Base-by-base conservation (phyloP, 768 basidiomycete genomes). In the Tephrocybe rancida region DNA sequence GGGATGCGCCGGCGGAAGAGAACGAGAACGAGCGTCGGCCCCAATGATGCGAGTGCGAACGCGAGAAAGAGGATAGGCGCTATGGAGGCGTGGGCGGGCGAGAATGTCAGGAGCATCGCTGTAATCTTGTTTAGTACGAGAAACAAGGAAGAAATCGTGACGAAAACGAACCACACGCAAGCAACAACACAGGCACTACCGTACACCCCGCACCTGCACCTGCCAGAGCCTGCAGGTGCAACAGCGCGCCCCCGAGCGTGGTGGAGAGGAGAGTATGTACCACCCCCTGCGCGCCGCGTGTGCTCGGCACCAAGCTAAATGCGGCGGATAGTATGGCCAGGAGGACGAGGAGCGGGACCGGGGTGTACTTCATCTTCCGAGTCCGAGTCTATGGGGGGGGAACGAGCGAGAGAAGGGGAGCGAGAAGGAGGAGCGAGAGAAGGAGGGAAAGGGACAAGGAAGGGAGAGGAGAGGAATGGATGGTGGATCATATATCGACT, bases 101-200 rank as follows among this genome's bases (percentile, higher is more conserved):
- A 39, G 30, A 59, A 49, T 5, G 58, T 45, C 22, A 59, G 48
- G 22, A 59, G n/a, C 30, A 54, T 59, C 39, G 58, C 57, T 58
- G 27, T 18, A 30, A 10, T 7, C 19, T 19, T 37, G 21, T 3
- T n/a, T n/a, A n/a, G n/a, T 34, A 18, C n/a, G 14, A 43, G 27
- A 13, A 24, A 9, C 10, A 16, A 29, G 34, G 19, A 11, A 13
- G 13, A 26, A 13, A 10, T 5, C 26, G 21, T 13, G 3, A 3
- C 5, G 22, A 2, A 32, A 5, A 35, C 52, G n/a, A 44, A 58
- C 57, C 58, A 14, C 54, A 49, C 16, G 43, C 5, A 5, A 59
- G 48, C 8, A 59, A 16, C 19, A 56, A 44, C 39, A 48, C 32
- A 21, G 48, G 55, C 11, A 55, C 25, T 19, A 55, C 26, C 24